A percentile compares a stretch with the other conserved stretches of the same genome.
These are phyloP conservation scores for Ceratocystiopsis minuta DNA, from an alignment of 2,329 filamentous ascomycete species.

Conservation along the genomic window DNA sequence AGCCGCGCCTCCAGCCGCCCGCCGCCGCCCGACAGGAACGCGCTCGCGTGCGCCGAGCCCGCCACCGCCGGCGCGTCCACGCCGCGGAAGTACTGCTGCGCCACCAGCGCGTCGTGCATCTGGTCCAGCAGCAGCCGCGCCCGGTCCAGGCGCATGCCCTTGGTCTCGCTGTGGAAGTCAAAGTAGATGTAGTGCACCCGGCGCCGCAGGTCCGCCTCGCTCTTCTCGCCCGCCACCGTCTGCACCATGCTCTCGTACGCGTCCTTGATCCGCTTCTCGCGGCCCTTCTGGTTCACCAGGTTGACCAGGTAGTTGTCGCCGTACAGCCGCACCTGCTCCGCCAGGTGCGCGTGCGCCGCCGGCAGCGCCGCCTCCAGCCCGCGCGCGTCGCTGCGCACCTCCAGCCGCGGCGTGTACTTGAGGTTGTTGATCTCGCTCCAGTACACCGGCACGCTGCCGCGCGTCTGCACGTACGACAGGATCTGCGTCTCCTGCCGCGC, in stretches of 20 bases:
- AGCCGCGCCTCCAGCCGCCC: slow-evolving; percentile 64
- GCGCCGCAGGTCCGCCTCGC: slow-evolving; percentile 52
- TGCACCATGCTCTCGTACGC: slow-evolving; percentile 86
- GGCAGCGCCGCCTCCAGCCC: slow-evolving; percentile 62
- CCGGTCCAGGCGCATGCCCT: slow-evolving; percentile 83
- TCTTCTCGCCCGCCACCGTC: slow-evolving; percentile 50
- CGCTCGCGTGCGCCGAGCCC: slow-evolving; percentile 27
- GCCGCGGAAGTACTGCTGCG: slow-evolving; percentile 83
- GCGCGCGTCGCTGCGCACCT: slow-evolving; percentile 71
- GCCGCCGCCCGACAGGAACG: slow-evolving; percentile 22
- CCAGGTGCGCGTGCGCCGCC: slow-evolving; percentile 73
- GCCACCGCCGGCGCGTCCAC: slow-evolving; percentile 61
- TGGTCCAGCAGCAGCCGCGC: slow-evolving; percentile 74
- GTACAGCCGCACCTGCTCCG: slow-evolving; percentile 83
- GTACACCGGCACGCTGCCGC: slow-evolving; percentile 87
- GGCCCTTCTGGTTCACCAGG: slow-evolving; percentile 86
- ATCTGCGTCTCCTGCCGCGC: slow-evolving; percentile 58
- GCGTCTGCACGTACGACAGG: slow-evolving; percentile 86
- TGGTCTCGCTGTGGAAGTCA: slow-evolving; percentile 95
- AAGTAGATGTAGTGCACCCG: slow-evolving; percentile 94
- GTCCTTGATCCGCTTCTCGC: slow-evolving; percentile 75
- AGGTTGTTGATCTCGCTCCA: slow-evolving; percentile 94
- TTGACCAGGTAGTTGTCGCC: slow-evolving; percentile 97
- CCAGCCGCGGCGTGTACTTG: slow-evolving; percentile 76
- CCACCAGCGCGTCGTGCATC: slow-evolving; percentile 54